Evolutionary conservation across 352 stramenopile genomes (phyloP), one percentile per base, ranked within the genome.

Genomic region (Saprolegnia parasitica): DNA sequence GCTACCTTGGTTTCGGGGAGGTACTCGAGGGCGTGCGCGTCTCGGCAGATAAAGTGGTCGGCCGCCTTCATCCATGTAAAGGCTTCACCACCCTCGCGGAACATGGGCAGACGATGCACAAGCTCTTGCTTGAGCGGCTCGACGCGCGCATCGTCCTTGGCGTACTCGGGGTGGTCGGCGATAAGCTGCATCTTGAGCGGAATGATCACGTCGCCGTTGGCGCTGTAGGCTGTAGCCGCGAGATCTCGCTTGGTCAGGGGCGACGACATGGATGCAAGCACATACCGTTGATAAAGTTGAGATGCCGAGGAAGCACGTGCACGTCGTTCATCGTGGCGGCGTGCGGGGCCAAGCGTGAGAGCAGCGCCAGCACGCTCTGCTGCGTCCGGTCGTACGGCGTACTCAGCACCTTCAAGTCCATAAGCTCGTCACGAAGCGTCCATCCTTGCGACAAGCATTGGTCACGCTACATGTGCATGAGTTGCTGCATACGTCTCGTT

Each of bases 211-310:
- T 72, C n/a, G 18, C 57, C 68, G 62, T 26, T 23, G 6, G 32
- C 40, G 61, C 11, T 45, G 21, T 35, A 64, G 16, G 54, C 46
- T 49, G 32, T 3, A 67, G 49, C 16, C 42, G 16, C 32, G 39
- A 56, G 13, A 49, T 9, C 21, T 29, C 63, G 29, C 20, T 63
- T 24, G 15, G 11, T 64, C 10, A 23, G 26, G 15, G 60, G 5
- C 37, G n/a, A 20, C 16, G 61, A 20, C 10, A n/a, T 40, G 24
- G 15, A 5, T 11, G 21, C 15, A 4, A 49, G 37, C 40, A 77
- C 78, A 63, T 63, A 93, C 86, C 88, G 75, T 93, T 90, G 71
- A 93, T 91, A 42, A 92, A 91, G 72, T 93, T 84, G 24, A 72
- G 68, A 63, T 90, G 74, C 0, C 77, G 74, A n/a, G 80, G 77